Percentiles rank a stretch among this genome's conserved stretches.
These are phyloP conservation scores for Apophysomyces variabilis DNA, from an alignment of 371 early-diverging fungal species.

Conservation along the genomic window DNA sequence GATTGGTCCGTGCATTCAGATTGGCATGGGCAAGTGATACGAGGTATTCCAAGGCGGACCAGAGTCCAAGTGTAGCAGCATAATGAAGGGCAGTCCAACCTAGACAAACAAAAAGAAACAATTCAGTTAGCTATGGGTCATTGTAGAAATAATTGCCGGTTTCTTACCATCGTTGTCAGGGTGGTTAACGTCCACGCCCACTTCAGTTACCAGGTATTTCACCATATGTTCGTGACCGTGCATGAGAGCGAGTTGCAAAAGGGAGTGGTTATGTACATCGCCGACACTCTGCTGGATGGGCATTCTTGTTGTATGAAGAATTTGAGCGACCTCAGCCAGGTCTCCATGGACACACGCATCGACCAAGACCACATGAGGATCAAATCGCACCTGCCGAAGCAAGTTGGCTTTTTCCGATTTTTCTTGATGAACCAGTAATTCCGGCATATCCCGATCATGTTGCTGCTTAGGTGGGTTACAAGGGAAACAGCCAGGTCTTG, in stretches of 20 bases:
- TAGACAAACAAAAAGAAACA: slow-evolving; percentile 12
- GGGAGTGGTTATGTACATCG: slow-evolving; percentile 24
- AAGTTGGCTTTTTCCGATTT: slow-evolving; percentile 22
- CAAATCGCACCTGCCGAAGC: slow-evolving; percentile 40
- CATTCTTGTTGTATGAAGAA: slow-evolving; percentile 5
- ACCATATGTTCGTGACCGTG: slow-evolving; percentile 43
- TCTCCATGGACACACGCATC: slow-evolving; percentile 51
- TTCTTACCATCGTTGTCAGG: slow-evolving; percentile 44
- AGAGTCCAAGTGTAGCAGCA: slow-evolving; percentile 46
- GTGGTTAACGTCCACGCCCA: slow-evolving; percentile 41
- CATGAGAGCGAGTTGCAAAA: slow-evolving; percentile 45
- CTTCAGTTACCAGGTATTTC: slow-evolving; percentile 20
- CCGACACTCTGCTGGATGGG: slow-evolving; percentile 11
- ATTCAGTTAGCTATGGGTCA: no score
- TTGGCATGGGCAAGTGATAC: slow-evolving; percentile 29
- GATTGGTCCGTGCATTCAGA: slow-evolving; percentile 37
- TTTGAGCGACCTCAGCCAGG: slow-evolving; percentile 22
- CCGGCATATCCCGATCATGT: neutral
- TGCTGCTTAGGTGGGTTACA: slow-evolving; percentile 9
- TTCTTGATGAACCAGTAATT: neutral
- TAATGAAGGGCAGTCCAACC: slow-evolving; percentile 58
- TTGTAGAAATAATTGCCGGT: no score
- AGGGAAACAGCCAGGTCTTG: slow-evolving; percentile 9
- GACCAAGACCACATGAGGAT: slow-evolving; percentile 37
- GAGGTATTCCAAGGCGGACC: slow-evolving; percentile 41